Base-by-base conservation (phyloP, 148 eudicot species). In the Vaccinium corymbosum region DNA sequence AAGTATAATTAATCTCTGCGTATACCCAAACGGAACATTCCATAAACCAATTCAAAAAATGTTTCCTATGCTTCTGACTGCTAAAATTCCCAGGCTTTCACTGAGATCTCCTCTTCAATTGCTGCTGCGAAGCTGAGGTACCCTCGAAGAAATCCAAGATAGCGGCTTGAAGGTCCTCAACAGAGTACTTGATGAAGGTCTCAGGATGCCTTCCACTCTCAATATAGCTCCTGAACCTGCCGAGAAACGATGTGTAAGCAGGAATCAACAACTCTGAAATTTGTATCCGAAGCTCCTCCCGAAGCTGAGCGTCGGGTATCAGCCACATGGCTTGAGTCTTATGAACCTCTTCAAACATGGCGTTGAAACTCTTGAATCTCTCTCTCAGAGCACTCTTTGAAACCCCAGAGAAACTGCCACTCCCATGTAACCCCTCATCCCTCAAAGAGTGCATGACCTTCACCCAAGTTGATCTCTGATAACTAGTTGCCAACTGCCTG, bases 81-180 rank as follows among this genome's bases (percentile, higher is more conserved):
- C 50, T 62, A 64, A 53, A 88, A 78, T 46, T 49, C 9, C 38
- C 76, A 29, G 29, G 80, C 64, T 57, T 81, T 88, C 86, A 90
- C 85, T 87, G 91, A 80, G 94, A 92, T 85, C 98, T 89, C 87
- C 92, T 94, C 81, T 94, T 86, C 86, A 86, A 86, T 79, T 92
- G 98, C 80, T 95, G 98, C 1, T 27, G 73, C 16, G 95, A 85
- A 83, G 81, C 90, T 13, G 94, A 89, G 78, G 57, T 86, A 83
- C 97, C 98, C 85, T 95, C 98, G 15, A 95, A 95, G 79, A 95
- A 93, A 90, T 95, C 97, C 88, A 93, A 85, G 79, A 93, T 91
- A 7, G 93, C 90, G 51, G 84, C 78, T 87, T 95, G 97, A 70
- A 95, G 90, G 82, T 95, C 97, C 84, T 95, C 97, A 85, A 88